phyloP scores from a whole-genome alignment of 2,329 filamentous ascomycete genomes.

The Tolypocladium capitatum region DNA sequence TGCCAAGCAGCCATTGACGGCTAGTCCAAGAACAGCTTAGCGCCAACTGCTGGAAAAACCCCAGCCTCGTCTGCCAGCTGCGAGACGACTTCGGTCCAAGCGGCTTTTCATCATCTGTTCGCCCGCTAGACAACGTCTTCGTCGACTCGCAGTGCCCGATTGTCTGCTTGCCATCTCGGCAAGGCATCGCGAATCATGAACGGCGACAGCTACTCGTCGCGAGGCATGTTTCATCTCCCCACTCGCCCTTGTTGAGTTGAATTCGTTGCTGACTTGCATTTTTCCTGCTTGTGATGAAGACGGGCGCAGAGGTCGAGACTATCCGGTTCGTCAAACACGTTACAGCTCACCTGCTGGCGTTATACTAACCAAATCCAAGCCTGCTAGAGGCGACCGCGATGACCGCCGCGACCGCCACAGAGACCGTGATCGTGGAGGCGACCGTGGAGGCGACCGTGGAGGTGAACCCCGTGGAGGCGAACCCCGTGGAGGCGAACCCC shows the following conservation, averaged over 20 bases:
- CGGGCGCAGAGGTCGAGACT: slow-evolving; percentile 42
- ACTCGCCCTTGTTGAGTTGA: neutral
- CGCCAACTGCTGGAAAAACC: slow-evolving; percentile 24
- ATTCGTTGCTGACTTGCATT: neutral
- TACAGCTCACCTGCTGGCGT: neutral
- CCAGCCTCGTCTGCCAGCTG: slow-evolving; percentile 25
- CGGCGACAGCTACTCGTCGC: slow-evolving; percentile 69
- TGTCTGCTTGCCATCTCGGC: slow-evolving; percentile 5
- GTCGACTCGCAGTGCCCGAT: slow-evolving; percentile 6
- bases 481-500: slow-evolving; percentile 24
- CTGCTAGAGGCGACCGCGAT: slow-evolving; percentile 4
- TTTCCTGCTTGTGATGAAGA: slow-evolving; percentile 21
- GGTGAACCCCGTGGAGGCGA: slow-evolving; percentile 22
- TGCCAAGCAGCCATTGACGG: neutral
- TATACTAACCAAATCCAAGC: neutral
- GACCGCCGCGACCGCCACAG: slow-evolving; percentile 12
- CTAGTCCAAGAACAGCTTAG: slow-evolving; percentile 16
- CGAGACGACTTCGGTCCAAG: slow-evolving; percentile 14
- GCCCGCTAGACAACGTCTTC: slow-evolving; percentile 7
- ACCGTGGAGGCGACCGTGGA: slow-evolving; percentile 30
- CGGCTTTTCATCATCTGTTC: slow-evolving; percentile 14
- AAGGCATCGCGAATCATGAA: slow-evolving; percentile 47
- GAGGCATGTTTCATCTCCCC: slow-evolving; percentile 43
- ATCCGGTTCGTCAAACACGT: slow-evolving; percentile 31
- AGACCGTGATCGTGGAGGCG: slow-evolving; percentile 59